Base-by-base conservation (phyloP, 768 basidiomycete genomes). In the Pisolithus microcarpus region DNA sequence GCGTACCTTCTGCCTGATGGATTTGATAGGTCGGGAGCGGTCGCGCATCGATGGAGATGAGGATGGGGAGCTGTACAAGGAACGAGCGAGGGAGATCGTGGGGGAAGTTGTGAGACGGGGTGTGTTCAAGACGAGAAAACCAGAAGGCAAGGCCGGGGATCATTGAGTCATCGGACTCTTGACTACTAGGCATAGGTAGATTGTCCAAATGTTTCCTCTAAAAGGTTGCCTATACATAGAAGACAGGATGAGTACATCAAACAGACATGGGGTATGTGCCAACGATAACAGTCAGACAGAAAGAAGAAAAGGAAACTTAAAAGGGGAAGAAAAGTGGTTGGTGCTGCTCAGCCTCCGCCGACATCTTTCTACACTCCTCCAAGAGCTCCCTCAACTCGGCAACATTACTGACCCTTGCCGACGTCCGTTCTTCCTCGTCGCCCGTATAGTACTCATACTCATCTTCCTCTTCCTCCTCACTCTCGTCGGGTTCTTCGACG, bases 91-190 rank as follows among this genome's bases (percentile, higher is more conserved):
- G 28, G 70, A 57, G 11, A 82, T 91, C 48, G 56, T 92, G 13
- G 54, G 71, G 26, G 68, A 70, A 7, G 84, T 91, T 0, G 67
- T 67, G 28, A 70, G 75, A 15, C 72, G 87, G 49, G 91, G 86
- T 0, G 59, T 78, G 7, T 95, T 93, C 72, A 87, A 81, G 61
- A 73, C 84, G 13, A 71, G 87, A 40, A 78, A 64, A 31, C 85
- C 86, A 7, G 87, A 89, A 63, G 86, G 87, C 3, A 88, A 85
- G 58, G 75, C 71, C 7, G 50, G 54, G 48, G 51, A 54, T 51
- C 63, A 65, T 55, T 65, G 46, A 57, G 9, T 24, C 5, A 28
- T 40, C 6, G 43, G 18, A 37, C 9, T 11, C 7, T 44, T 3
- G 19, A n/a, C 9, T 40, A 46, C 30, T 45, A 56, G 6, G 43